phyloP scores from a whole-genome alignment of 1,284 basidiomycete genomes.

The Heterobasidion irregulare region DNA sequence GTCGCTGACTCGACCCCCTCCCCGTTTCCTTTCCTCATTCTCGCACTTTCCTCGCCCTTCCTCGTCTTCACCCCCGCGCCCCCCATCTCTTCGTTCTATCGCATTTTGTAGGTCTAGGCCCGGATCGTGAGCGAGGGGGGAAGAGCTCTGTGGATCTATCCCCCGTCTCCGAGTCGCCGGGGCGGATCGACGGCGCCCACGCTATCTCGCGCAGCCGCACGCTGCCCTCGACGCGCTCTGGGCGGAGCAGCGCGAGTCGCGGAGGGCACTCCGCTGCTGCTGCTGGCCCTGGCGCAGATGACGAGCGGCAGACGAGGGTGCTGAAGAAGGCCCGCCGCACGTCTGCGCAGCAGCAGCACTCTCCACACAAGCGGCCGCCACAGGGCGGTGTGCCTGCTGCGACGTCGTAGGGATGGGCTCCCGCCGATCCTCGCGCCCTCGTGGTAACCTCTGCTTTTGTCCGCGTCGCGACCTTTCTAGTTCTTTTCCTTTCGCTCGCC shows the following conservation, averaged over 20 bases:
- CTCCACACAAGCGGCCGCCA: not conserved
- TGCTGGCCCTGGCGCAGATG: not conserved
- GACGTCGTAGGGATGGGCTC: not conserved
- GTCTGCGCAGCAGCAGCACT: constrained; percentile 4
- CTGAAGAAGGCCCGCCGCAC: constrained; percentile 8
- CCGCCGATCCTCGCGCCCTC: not conserved
- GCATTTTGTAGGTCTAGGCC: not conserved
- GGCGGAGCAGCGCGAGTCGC: not conserved
- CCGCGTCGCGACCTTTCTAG: not conserved
- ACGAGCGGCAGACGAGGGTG: constrained; percentile 1
- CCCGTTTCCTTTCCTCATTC: not conserved
- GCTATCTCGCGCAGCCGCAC: constrained; percentile 11
- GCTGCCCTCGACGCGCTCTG: constrained; percentile 7
- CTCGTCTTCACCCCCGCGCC: not conserved
- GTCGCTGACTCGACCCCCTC: not conserved
- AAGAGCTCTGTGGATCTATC: constrained; percentile 1
- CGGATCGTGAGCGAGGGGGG: not conserved
- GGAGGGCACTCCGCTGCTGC: not conserved
- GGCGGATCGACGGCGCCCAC: not conserved
- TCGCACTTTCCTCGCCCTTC: not conserved
- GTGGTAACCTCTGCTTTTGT: not conserved
- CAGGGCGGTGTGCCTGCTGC: not conserved
- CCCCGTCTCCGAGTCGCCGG: constrained; percentile 6
- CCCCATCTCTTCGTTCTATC: not conserved
- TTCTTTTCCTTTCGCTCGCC: not conserved